These are phyloP conservation scores for Mucor velutinosus DNA, from an alignment of 371 early-diverging fungal species.

Conservation along the genomic window DNA sequence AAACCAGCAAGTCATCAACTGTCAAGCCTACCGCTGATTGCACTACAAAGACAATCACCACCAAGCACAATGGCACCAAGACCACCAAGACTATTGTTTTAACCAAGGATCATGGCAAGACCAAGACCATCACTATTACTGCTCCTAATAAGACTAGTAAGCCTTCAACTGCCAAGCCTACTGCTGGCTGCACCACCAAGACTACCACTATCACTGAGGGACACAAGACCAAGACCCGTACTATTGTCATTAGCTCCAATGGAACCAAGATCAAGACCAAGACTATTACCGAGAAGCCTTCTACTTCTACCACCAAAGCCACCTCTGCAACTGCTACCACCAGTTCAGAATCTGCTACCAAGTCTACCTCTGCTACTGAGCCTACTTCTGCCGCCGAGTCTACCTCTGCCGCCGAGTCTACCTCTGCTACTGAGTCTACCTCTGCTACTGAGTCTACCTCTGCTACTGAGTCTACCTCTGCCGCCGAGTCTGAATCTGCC, in stretches of 20 bases:
- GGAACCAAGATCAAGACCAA: not conserved
- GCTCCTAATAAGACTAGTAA: not conserved
- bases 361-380: not conserved
- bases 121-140: not conserved
- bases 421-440: not conserved
- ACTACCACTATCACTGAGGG: not conserved
- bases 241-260: not conserved
- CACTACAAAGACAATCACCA: not conserved
- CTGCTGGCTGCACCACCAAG: not conserved
- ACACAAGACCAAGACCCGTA: not conserved
- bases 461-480: not conserved
- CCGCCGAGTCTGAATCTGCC: not conserved
- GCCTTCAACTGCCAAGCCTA: not conserved
- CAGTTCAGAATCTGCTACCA: not conserved
- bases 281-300: not conserved
- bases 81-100: not conserved
- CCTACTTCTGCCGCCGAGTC: not conserved
- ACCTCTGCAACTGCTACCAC: not conserved
- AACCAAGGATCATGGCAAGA: not conserved
- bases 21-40: not conserved
- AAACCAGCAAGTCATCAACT: not conserved
- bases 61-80: not conserved
- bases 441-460: not conserved
- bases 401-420: not conserved
- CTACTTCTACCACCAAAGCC: not conserved